Evolutionary conservation across 495 filamentous ascomycete species (phyloP).

Genomic region (Parmelia sp.): DNA sequence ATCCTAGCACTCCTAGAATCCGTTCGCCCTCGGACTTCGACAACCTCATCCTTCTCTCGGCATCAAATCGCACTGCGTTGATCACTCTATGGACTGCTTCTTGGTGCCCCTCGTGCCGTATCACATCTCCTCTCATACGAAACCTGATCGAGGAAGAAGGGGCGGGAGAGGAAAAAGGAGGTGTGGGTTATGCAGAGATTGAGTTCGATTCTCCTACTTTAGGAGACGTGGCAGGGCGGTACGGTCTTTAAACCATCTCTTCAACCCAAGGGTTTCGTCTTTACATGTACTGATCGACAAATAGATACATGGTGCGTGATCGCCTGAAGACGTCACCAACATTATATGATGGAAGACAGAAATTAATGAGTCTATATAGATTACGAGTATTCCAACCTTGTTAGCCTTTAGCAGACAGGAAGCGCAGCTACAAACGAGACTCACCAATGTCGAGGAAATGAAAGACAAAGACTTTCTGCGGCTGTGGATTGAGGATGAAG

Average conservation of each 20-base stretch:
- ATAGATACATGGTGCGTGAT: constrained; percentile 1
- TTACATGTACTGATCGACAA: background rate
- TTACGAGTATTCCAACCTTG: constrained; percentile 61
- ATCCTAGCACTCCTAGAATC: constrained; percentile 28
- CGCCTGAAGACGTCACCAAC: background rate
- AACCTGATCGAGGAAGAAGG: constrained; percentile 47
- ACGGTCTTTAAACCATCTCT: constrained; percentile 28
- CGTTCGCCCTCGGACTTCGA: constrained; percentile 55
- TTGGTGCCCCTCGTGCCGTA: constrained; percentile 55
- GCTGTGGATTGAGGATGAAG: constrained; percentile 56
- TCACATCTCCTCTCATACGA: constrained; percentile 47
- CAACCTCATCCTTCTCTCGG: constrained; percentile 52
- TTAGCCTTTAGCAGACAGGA: constrained; percentile 59
- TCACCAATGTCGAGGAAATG: constrained; percentile 48
- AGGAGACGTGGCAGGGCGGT: constrained; percentile 48
- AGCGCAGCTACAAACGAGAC: constrained; percentile 47
- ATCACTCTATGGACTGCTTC: constrained; percentile 66
- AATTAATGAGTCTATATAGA: constrained; percentile 25
- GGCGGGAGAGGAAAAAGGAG: constrained; percentile 54
- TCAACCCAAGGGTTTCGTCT: background rate
- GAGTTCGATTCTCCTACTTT: constrained; percentile 55
- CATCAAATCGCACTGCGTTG: constrained; percentile 51
- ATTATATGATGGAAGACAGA: background rate
- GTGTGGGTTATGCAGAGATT: constrained; percentile 54
- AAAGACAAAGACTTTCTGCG: constrained; percentile 48